Conservation (phyloP, 371 early-diverging fungal genomes). For the Rhizomucor miehei region DNA sequence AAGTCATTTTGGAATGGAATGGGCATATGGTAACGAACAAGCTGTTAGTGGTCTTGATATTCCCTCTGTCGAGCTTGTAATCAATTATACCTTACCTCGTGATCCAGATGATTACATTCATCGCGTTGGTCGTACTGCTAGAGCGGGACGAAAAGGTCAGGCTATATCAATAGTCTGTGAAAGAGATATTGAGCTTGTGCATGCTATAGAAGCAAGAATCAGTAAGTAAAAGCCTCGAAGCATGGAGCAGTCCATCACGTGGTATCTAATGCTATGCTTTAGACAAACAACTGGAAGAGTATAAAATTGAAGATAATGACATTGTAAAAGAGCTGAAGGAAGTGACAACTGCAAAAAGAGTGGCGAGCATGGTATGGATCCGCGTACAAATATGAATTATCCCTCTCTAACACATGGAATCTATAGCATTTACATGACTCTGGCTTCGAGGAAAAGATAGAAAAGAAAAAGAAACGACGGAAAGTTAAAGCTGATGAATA, state of each 20-base stretch:
- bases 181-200: constrained; percentile 85
- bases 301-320: constrained; percentile 71
- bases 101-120: constrained; percentile 98
- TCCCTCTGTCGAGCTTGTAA: constrained; percentile 89
- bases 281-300: constrained; percentile 82
- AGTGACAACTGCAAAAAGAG: constrained; percentile 87
- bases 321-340: constrained; percentile 79
- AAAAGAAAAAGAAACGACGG: too few relatives aligned
- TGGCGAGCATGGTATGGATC: constrained; percentile 77
- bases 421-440: too few relatives aligned
- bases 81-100: constrained; percentile 98
- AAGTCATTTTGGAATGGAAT: not conserved
- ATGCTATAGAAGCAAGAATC: constrained; percentile 84
- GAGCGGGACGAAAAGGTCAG: constrained; percentile 91
- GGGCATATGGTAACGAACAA: not conserved
- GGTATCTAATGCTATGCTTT: constrained; percentile 2
- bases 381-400: too few relatives aligned
- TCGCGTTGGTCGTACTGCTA: constrained; percentile 98
- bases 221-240: constrained; percentile 48
- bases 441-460: too few relatives aligned
- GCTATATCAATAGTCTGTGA: constrained; percentile 93
- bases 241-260: too few relatives aligned
- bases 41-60: constrained; percentile 95
- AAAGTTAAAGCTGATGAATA: too few relatives aligned
- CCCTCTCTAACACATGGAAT: too few relatives aligned